phyloP scores from a whole-genome alignment of 306 rosid genomes.

The Abrus precatorius region DNA sequence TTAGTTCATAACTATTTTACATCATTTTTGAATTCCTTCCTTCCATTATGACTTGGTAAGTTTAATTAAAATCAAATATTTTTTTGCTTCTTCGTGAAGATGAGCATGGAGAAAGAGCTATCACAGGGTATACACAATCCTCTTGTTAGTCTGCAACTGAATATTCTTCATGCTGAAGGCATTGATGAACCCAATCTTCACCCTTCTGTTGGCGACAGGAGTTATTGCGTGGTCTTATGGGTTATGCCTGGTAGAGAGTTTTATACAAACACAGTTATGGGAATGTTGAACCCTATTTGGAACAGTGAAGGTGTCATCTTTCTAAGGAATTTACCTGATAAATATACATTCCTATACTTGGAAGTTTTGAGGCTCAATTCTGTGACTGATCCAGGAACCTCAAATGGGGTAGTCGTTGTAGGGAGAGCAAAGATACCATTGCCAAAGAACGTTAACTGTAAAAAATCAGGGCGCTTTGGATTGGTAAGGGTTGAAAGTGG shows the following conservation, averaged over 20 bases:
- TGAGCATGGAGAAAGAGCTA: not conserved
- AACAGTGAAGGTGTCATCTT: not conserved
- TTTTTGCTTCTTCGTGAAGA: not conserved
- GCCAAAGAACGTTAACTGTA: not conserved
- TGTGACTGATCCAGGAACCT: slow-evolving; percentile 3
- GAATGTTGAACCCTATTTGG: not conserved
- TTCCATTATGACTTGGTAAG: no score
- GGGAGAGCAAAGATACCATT: slow-evolving; percentile 31
- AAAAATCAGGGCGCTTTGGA: not conserved
- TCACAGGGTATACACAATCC: not conserved
- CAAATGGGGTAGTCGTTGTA: not conserved
- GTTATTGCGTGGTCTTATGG: not conserved
- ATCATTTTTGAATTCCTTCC: no score
- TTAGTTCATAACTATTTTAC: no score
- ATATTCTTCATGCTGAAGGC: not conserved
- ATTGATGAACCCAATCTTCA: not conserved
- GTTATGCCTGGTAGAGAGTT: not conserved
- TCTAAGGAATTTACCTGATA: not conserved
- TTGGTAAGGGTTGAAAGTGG: not conserved
- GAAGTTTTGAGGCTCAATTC: not conserved
- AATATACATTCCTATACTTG: not conserved
- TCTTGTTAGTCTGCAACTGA: not conserved
- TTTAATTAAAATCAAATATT: no score
- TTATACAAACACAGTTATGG: not conserved
- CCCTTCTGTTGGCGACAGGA: not conserved